Base-by-base conservation (phyloP, 345 rosid species). In the Chamaenerion angustifolium region DNA sequence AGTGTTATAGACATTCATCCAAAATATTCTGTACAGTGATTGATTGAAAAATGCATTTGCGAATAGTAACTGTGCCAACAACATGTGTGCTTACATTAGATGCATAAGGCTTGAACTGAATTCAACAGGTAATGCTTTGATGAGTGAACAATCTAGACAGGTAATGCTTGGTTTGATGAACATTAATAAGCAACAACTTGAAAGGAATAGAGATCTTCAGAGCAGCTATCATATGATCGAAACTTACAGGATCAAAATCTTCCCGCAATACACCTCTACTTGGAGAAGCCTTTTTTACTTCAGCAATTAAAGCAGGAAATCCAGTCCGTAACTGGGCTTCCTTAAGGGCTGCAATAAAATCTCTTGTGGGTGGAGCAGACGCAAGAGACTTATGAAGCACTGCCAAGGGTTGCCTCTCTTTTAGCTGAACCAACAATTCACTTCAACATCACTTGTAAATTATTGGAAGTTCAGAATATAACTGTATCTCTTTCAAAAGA, bases 231-330 rank as follows among this genome's bases (percentile, higher is more conserved):
- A 5, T 31, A 31, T 31, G 5, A 3, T 31, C 37, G 5, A 8
- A 3, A 42, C 70, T 69, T 62, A 87, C 98, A 0, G 95, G 96
- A 64, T 87, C 76, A 74, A 87, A 87, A 68, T 87, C 68, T 71
- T 84, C 95, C 68, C 98, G 74, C 4, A 92, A 64, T 48, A 92
- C 58, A 52, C 98, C 96, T 65, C 83, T 78, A 52, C 90, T 92
- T 6, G 96, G 98, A 58, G 98, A 92, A 60, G 95, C 98, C 72
- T 87, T 87, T 76, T 92, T 92, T 18, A 92, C 95, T 68, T 92
- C 98, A 60, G 98, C 98, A 61, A 87, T 92, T 72, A 92, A 69
- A 57, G 81, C 88, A 7, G 98, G 96, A 6, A 87, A 51, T 3
- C 85, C 82, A 41, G 95, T 84, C 44, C 84, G 74, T 41, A 16